phyloP scores from a whole-genome alignment of 2,329 filamentous ascomycete genomes.

The Blastomyces gilchristii region DNA sequence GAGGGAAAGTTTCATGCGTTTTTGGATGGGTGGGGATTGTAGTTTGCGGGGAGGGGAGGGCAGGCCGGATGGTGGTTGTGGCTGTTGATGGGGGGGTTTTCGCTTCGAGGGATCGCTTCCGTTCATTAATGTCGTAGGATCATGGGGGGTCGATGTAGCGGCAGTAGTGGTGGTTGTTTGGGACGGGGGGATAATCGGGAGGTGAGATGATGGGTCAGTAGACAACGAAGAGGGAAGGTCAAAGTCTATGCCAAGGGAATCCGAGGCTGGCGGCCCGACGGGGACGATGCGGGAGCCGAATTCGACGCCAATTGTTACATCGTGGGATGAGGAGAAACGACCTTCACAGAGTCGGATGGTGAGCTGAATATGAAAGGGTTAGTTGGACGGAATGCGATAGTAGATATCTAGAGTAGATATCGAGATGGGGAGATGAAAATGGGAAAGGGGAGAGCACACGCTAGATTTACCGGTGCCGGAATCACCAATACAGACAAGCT shows the following conservation, averaged over 20 bases:
- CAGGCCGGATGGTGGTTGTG: constrained; percentile 20
- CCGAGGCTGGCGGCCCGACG: constrained; percentile 69
- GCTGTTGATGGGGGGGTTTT: constrained; percentile 10
- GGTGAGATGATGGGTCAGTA: constrained; percentile 1
- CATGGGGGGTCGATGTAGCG: constrained; percentile 5
- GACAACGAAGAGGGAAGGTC: constrained; percentile 11
- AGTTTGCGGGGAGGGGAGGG: constrained; percentile 29
- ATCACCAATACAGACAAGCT: constrained; percentile 95
- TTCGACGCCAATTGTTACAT: constrained; percentile 94
- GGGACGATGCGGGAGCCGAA: constrained; percentile 89
- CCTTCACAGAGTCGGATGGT: constrained; percentile 95
- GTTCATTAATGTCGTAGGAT: constrained; percentile 1
- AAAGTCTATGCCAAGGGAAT: constrained; percentile 46
- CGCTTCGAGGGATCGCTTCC: constrained; percentile 7
- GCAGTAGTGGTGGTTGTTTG: constrained; percentile 11
- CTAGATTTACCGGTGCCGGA: constrained; percentile 90
- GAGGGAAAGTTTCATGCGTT: constrained; percentile 86
- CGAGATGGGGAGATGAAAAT: constrained; percentile 9
- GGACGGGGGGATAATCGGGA: constrained; percentile 7
- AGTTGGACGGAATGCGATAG: not conserved
- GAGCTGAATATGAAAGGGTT: constrained; percentile 43
- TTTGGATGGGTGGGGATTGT: constrained; percentile 34
- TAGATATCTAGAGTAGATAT: not conserved
- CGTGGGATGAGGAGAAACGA: constrained; percentile 86
- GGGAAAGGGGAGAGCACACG: constrained; percentile 32